Evolutionary conservation across 768 basidiomycete genomes (phyloP), one percentile per base, ranked within the genome.

Genomic region (Auricularia sp.): DNA sequence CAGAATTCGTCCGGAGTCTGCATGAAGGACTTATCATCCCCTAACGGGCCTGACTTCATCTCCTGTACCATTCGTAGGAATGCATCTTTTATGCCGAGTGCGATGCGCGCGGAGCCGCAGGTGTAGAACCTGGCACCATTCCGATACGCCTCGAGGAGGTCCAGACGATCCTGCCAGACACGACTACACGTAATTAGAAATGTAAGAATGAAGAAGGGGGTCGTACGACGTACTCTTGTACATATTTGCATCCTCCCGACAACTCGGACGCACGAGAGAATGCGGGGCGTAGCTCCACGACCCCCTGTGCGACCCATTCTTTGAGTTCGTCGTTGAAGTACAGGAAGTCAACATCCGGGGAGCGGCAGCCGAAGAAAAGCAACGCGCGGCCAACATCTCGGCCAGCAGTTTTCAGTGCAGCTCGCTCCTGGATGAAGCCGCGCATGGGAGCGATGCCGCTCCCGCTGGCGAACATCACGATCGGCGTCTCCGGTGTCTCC

Each of bases 341-440:
- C 18, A 82, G 69, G 67, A 74, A 80, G 68, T 82, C 81, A 59
- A 72, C 75, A 10, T 75, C 70, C 11, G 79, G 78, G 3, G 74
- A 68, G 7, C 78, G 71, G 69, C 82, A 83, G 2, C 82, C 81
- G 66, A 81, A 81, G 76, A 81, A 83, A 42, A 82, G 69, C 24
- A 80, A 64, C 61, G 75, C 74, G 65, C 72, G 70, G 3, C 77
- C 79, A 7, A 81, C 77, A 24, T 77, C 72, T 13, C 80, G 69
- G 1, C 80, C 80, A 8, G 77, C 74, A 34, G 71, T 70, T 70
- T 78, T 80, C 70, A 82, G 80, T 62, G 75, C 68, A 21, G 79
- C 78, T 5, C 82, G 76, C 67, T 82, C 82, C 70, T 82, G 81
- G 51, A 83, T 74, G 73, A 83, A 83, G 1, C 78, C 80, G 47